These are phyloP conservation scores for Kodamaea laetipori DNA, from an alignment of 805 yeast genomes.

Conservation along the genomic window DNA sequence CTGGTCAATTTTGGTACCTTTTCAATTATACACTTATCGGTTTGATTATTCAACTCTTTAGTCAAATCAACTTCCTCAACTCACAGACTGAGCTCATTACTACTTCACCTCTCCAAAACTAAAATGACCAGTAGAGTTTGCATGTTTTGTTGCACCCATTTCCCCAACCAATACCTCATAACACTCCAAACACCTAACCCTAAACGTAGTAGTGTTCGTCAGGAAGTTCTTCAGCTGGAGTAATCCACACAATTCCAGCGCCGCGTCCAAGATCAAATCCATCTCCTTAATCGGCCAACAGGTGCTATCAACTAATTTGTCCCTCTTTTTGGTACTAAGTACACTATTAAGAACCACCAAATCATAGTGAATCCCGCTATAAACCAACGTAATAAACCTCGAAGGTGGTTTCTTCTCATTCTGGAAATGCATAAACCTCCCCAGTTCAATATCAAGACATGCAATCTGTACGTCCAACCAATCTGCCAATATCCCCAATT, in stretches of 20 bases:
- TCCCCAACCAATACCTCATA: conserved; percentile 58
- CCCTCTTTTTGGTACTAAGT: conserved; percentile 21
- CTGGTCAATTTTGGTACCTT: no score
- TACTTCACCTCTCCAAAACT: conserved; percentile 59
- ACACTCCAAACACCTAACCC: conserved; percentile 61
- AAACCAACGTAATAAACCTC: conserved; percentile 55
- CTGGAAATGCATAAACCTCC: conserved; percentile 54
- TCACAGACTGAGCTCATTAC: no score
- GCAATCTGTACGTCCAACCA: conserved; percentile 53
- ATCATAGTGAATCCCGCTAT: conserved; percentile 77
- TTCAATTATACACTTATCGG: no score
- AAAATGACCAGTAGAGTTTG: conserved; percentile 59
- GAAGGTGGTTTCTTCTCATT: conserved; percentile 36
- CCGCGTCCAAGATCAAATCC: conserved; percentile 36
- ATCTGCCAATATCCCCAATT: conserved; percentile 60
- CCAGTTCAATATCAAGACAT: conserved; percentile 67
- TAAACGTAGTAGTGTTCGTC: conserved; percentile 64
- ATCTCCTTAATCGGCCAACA: conserved; percentile 35
- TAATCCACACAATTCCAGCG: conserved; percentile 41
- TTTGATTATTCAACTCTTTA: no score
- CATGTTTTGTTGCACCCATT: conserved; percentile 64
- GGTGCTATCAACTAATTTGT: conserved; percentile 37
- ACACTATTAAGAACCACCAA: conserved; percentile 45
- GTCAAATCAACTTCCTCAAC: no score
- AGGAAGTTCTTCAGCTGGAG: conserved; percentile 57